Evolutionary conservation across 805 yeast species (phyloP).

Genomic region (Kodamaea hsintzibuensis): DNA sequence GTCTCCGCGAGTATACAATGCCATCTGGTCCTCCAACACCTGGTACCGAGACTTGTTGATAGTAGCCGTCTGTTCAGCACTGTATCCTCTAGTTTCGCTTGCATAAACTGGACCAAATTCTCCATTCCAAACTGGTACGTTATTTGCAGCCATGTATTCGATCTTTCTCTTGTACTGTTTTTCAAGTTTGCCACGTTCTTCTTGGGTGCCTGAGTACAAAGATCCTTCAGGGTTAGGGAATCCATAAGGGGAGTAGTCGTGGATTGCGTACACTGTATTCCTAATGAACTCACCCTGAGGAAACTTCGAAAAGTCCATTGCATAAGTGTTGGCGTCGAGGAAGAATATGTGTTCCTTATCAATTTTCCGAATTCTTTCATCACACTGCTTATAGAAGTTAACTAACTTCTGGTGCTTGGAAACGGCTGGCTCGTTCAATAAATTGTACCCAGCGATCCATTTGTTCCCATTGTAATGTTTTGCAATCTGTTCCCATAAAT

Average conservation of each 20-base stretch:
- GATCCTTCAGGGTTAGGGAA: slow-evolving; percentile 37
- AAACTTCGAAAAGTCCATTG: slow-evolving; percentile 51
- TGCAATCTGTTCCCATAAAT: slow-evolving; percentile 49
- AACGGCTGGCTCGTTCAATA: slow-evolving; percentile 54
- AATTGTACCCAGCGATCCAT: slow-evolving; percentile 57
- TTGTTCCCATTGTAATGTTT: slow-evolving; percentile 45
- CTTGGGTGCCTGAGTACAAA: slow-evolving; percentile 35
- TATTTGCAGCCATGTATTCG: slow-evolving; percentile 38
- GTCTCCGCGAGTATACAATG: slow-evolving; percentile 44
- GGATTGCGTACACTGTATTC: slow-evolving; percentile 51
- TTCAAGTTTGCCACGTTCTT: slow-evolving; percentile 35
- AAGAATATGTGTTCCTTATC: slow-evolving; percentile 52
- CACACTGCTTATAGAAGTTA: slow-evolving; percentile 39
- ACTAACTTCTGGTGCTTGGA: slow-evolving; percentile 43
- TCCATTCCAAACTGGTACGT: slow-evolving; percentile 56
- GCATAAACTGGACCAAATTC: slow-evolving; percentile 55
- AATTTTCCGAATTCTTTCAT: slow-evolving; percentile 40
- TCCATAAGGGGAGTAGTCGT: slow-evolving; percentile 47
- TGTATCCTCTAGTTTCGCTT: slow-evolving; percentile 43
- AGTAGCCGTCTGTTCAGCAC: slow-evolving; percentile 26
- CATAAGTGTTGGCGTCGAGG: slow-evolving; percentile 53
- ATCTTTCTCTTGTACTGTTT: slow-evolving; percentile 45
- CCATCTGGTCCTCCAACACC: slow-evolving; percentile 48
- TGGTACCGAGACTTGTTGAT: slow-evolving; percentile 42
- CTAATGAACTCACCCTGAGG: slow-evolving; percentile 33